Evolutionary conservation across 2,329 filamentous ascomycete genomes (phyloP).

Genomic region (Clarireedia hainanense): DNA sequence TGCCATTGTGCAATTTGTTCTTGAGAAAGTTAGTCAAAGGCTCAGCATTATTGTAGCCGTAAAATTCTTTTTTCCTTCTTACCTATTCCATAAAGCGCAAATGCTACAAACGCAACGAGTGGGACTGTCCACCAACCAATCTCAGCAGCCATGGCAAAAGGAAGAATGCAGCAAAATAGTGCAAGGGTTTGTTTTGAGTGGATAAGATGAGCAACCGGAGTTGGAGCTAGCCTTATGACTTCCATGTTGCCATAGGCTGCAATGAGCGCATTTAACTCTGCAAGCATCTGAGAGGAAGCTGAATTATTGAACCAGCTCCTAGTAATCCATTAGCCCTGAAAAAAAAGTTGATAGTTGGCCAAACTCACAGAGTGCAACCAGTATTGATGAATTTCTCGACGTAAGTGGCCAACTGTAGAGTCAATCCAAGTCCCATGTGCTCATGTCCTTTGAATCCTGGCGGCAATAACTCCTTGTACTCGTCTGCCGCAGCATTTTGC

Average conservation of each 20-base stretch:
- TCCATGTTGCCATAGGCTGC: constrained; percentile 57
- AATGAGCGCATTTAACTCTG: constrained; percentile 47
- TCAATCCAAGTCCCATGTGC: constrained; percentile 49
- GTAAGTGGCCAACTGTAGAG: constrained; percentile 52
- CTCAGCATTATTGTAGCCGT: not conserved
- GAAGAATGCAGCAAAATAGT: constrained; percentile 51
- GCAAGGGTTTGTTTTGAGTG: constrained; percentile 57
- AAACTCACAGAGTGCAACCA: constrained; percentile 35
- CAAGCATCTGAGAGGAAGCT: constrained; percentile 48
- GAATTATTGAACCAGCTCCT: constrained; percentile 53
- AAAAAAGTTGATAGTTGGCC: not conserved
- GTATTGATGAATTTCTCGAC: constrained; percentile 53
- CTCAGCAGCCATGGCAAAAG: constrained; percentile 55
- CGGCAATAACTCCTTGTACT: constrained; percentile 44
- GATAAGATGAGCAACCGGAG: constrained; percentile 57
- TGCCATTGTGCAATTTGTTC: constrained; percentile 44
- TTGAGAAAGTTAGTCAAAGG: constrained; percentile 31
- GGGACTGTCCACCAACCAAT: constrained; percentile 56
- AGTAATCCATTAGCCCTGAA: not conserved
- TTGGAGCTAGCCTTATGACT: constrained; percentile 55
- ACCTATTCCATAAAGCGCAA: constrained; percentile 39
- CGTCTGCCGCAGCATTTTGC: constrained; percentile 31
- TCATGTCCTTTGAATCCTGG: constrained; percentile 44
- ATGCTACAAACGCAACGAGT: constrained; percentile 51
- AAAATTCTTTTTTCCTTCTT: not conserved